Percentiles rank a stretch among this genome's conserved stretches.
Conservation (phyloP, 1,284 basidiomycete genomes). For the Neolentinus lepideus region DNA sequence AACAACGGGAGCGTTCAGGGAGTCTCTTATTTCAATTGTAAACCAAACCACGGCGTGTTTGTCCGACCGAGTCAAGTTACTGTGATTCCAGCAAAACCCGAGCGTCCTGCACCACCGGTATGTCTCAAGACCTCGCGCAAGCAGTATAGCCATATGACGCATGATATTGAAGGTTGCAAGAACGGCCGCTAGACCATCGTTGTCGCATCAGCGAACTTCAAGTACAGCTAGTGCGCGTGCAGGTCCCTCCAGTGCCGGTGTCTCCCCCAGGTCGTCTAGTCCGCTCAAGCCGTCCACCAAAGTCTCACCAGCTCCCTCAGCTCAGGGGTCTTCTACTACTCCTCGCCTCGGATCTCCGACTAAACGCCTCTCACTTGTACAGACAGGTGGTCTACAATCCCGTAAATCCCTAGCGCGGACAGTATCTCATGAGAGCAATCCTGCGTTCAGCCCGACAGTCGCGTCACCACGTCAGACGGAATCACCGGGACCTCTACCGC, state of each 20-base stretch:
- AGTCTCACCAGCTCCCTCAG: constrained; percentile 25
- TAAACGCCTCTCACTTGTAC: constrained; percentile 18
- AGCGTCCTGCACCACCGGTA: constrained; percentile 18
- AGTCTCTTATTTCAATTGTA: constrained; percentile 80
- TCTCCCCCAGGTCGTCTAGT: not conserved
- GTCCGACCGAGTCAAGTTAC: constrained; percentile 86
- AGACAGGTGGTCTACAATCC: constrained; percentile 12
- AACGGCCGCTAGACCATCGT: constrained; percentile 16
- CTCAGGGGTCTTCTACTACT: constrained; percentile 26
- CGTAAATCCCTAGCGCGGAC: constrained; percentile 18
- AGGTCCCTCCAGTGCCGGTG: not conserved
- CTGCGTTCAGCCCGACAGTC: constrained; percentile 17
- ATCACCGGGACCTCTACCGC: not conserved
- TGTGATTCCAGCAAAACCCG: constrained; percentile 38
- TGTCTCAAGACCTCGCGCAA: constrained; percentile 8
- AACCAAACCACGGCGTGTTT: constrained; percentile 80
- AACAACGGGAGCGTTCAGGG: constrained; percentile 92
- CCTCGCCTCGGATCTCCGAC: constrained; percentile 35
- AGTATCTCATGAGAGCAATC: constrained; percentile 1
- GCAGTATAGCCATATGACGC: constrained; percentile 4
- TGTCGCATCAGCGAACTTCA: constrained; percentile 31
- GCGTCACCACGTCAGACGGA: not conserved
- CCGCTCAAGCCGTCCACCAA: not conserved
- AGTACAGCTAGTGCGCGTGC: constrained; percentile 19
- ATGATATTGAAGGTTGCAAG: constrained; percentile 5